Percentiles rank a stretch among this genome's conserved stretches.
Conservation (phyloP, 257 asterid species). For the Paulownia fortunei region DNA sequence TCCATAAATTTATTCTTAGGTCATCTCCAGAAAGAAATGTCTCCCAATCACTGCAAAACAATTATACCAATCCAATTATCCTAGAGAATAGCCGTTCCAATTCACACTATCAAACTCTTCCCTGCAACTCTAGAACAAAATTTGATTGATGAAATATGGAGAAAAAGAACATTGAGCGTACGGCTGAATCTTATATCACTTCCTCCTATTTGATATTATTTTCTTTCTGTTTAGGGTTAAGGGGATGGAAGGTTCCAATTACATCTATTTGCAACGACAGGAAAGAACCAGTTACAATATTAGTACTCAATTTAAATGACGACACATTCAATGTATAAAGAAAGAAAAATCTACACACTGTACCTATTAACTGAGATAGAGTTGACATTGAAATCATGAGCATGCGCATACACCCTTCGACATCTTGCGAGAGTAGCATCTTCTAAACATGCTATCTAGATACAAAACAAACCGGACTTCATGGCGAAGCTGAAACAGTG, state of each 20-base stretch:
- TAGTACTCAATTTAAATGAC: neutral
- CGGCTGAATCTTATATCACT: neutral
- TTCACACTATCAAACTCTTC: slow-evolving; percentile 12
- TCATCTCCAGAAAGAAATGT: slow-evolving; percentile 88
- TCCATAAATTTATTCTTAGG: slow-evolving; percentile 85
- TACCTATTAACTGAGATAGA: slow-evolving; percentile 81
- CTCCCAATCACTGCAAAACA: slow-evolving; percentile 77
- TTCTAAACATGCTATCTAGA: slow-evolving; percentile 51
- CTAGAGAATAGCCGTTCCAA: slow-evolving; percentile 7
- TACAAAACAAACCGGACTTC: slow-evolving; percentile 31
- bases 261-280: slow-evolving; percentile 8
- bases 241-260: slow-evolving; percentile 12
- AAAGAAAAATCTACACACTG: neutral
- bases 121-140: slow-evolving; percentile 21
- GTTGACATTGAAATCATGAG: slow-evolving; percentile 79
- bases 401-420: slow-evolving; percentile 69
- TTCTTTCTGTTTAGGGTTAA: neutral
- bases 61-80: slow-evolving; percentile 22
- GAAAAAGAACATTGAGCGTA: slow-evolving; percentile 1
- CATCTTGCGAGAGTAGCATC: slow-evolving; percentile 63
- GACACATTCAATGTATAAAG: slow-evolving; percentile 1
- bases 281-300: neutral
- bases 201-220: neutral
- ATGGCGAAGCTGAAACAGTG: neutral
- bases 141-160: slow-evolving; percentile 1